Percentiles rank a stretch among this genome's conserved stretches.
These are phyloP conservation scores for Rhizophagus prolifer DNA, from an alignment of 192 early-diverging fungal species.

Conservation along the genomic window DNA sequence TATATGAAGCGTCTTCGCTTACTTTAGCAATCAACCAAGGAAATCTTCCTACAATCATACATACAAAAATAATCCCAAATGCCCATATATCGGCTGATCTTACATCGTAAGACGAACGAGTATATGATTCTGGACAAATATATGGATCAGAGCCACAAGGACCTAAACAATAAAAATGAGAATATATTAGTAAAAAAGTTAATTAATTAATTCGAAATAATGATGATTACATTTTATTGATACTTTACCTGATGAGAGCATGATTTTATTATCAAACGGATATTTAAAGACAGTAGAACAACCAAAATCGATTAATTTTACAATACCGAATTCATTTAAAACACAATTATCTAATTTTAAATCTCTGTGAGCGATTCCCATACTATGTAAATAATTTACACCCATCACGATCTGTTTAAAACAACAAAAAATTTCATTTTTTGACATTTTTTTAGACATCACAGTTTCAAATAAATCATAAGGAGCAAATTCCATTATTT, in stretches of 20 bases:
- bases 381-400: constrained; percentile 81
- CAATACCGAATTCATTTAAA: constrained; percentile 65
- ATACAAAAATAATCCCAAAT: constrained; percentile 83
- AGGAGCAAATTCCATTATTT: constrained; percentile 91
- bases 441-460: constrained; percentile 67
- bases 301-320: constrained; percentile 98
- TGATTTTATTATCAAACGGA: constrained; percentile 68
- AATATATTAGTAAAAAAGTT: constrained; percentile 30
- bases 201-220: not conserved
- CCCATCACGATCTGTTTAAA: constrained; percentile 83
- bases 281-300: constrained; percentile 84
- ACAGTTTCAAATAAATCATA: constrained; percentile 87
- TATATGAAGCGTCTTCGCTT: constrained; percentile 58
- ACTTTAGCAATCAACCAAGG: constrained; percentile 62
- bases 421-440: constrained; percentile 83
- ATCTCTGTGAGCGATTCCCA: constrained; percentile 93
- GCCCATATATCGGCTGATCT: constrained; percentile 88
- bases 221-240: constrained; percentile 35
- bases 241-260: constrained; percentile 45
- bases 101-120: constrained; percentile 72
- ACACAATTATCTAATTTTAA: constrained; percentile 90
- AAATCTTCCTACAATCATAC: constrained; percentile 68
- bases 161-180: constrained; percentile 53
- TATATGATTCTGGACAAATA: constrained; percentile 88
- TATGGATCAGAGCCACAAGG: constrained; percentile 91